Evolutionary conservation across 164 flowering plant species (phyloP).

Genomic region (Hamamelis virginiana): DNA sequence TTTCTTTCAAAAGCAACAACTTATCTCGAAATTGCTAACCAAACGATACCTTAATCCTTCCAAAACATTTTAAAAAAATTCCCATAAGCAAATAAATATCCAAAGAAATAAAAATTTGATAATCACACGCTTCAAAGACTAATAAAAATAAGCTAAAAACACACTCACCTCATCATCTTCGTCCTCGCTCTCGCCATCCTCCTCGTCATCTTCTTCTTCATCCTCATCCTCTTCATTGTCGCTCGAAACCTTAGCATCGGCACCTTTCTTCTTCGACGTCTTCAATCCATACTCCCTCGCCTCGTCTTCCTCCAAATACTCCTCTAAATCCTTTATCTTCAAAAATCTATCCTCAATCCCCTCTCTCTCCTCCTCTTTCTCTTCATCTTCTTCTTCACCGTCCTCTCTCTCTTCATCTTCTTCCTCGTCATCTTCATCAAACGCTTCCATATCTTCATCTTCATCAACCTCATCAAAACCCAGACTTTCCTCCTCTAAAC

Average conservation of each 20-base stretch:
- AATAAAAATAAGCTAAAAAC: background rate
- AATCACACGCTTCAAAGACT: too few species aligned
- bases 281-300: slow-evolving; percentile 58
- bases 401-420: slow-evolving; percentile 23
- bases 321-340: slow-evolving; percentile 69
- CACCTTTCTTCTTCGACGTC: slow-evolving; percentile 25
- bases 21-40: too few species aligned
- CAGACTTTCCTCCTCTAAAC: slow-evolving; percentile 13
- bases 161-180: slow-evolving; percentile 43
- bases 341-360: slow-evolving; percentile 77
- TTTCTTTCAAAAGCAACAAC: too few species aligned
- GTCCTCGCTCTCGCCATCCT: slow-evolving; percentile 20
- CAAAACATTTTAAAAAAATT: too few species aligned
- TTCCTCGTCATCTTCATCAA: slow-evolving; percentile 16
- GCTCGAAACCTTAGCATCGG: background rate
- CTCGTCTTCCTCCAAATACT: slow-evolving; percentile 71
- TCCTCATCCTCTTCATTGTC: slow-evolving; percentile 36
- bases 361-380: slow-evolving; percentile 33
- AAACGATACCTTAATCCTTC: too few species aligned
- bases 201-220: slow-evolving; percentile 35
- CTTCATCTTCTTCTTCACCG: slow-evolving; percentile 33
- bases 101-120: too few species aligned
- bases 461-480: slow-evolving; percentile 24
- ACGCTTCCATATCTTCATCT: slow-evolving; percentile 17
- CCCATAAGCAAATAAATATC: too few species aligned